Base-by-base conservation (phyloP, 2,329 filamentous ascomycete genomes). In the Cercospora citrullina region DNA sequence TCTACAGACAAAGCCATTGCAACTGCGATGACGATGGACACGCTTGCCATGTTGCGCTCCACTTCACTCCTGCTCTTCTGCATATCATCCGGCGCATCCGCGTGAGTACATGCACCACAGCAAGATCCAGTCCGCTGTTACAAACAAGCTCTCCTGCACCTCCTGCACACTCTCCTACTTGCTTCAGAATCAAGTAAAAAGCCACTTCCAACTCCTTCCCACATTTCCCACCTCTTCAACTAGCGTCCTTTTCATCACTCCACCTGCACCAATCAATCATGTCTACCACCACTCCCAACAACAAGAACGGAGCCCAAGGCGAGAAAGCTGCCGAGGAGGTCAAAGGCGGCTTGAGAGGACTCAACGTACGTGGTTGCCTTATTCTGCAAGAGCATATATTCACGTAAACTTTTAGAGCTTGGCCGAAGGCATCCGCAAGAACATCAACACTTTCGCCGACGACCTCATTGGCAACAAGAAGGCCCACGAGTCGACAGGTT, bases 381-480 rank as follows among this genome's bases (percentile, higher is more conserved):
- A 26, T 23, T 26, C 12, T 64, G 31, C 12, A 23, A 26, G 33
- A 36, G 23, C 16, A 7, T 42, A 7, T 21, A 51, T 31, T 42
- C 14, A 60, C 14, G 23, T 60, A 14, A 16, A 14, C 18, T n/a
- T 60, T 6, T 33, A 76, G 74, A 68, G 72, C 57, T 68, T 68
- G 28, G 68, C 70, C 31, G 75, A 77, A 60, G 66, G 64, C 53
- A 66, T 74, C 16, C 71, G 75, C 48, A 71, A 75, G 45, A 76
- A 77, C 68, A 68, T 75, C 67, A 77, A 77, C 68, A 62, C 66
- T 36, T 75, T 73, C 66, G 71, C 72, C 64, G 75, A 77, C 67
- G 71, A 73, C 31, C 62, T 76, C 5, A 36, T 72, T 1, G 67
- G 68, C 28, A 60, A 62, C 39, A 71, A 67, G 61, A 73, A 70